Base-by-base conservation (phyloP, 192 early-diverging fungal species). In the Helicostylum pulchrum region DNA sequence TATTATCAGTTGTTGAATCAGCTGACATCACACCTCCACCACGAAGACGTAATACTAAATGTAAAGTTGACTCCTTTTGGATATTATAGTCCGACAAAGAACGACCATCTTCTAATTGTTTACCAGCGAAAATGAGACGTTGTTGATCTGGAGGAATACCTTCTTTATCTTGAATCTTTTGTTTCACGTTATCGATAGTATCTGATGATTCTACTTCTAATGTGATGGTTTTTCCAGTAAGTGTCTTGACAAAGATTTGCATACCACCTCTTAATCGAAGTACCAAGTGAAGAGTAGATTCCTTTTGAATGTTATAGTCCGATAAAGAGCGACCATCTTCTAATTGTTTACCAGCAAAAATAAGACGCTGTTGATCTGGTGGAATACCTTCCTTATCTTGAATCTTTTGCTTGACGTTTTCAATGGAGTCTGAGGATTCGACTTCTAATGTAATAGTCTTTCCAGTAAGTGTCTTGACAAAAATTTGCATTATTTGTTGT, bases 391-490 rank as follows among this genome's bases (percentile, higher is more conserved):
- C 93, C 87, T 97, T 94, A 84, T 97, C 92, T 83, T 95, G 93
- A 78, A 97, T 94, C 89, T 97, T 95, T 57, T 76, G 67, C 83
- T 93, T 92, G 68, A 93, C 88, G 59, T 89, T 83, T 36, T 92
- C 90, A 59, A 93, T 90, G 50, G 79, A 78, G 68, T 91, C 88
- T 20, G 80, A 83, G 21, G 86, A 88, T 78, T 90, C 88, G 26
- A 92, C 88, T 76, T 92, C 95, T 32, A 97, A 81, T 71, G 95
- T 97, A 78, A 97, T 94, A 74, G 94, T 97, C 86, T 96, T 97
- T 67, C 95, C 95, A 48, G 95, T 97, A 14, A 97, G 83, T 30
- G 92, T 91, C 85, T 94, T 90, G 54, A 90, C 88, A 49, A 90
- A 88, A 52, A 89, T 85, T 21, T 63, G 61, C 61, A 63, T 63